Evolutionary conservation across 352 stramenopile species (phyloP).

Genomic region (Ophiocytium majus): DNA sequence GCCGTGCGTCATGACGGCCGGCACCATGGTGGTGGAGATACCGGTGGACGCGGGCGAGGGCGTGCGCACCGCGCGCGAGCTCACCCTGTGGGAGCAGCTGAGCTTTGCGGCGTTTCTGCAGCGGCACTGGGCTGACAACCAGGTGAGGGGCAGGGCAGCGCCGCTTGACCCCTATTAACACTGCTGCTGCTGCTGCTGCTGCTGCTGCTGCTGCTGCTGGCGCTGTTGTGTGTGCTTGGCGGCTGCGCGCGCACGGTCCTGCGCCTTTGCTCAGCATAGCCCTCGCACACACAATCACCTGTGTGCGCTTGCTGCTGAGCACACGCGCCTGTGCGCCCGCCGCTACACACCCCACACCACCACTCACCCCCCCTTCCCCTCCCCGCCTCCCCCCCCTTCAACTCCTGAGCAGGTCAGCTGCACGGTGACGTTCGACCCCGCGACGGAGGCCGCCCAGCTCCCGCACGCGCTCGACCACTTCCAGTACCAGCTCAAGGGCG

Average conservation of each 20-base stretch:
- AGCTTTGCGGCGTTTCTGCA: constrained; percentile 83
- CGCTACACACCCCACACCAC: too few relatives aligned
- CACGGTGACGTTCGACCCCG: constrained; percentile 85
- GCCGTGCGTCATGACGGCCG: neutral
- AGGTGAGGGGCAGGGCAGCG: too few relatives aligned
- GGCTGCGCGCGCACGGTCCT: too few relatives aligned
- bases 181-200: too few relatives aligned
- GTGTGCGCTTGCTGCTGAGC: too few relatives aligned
- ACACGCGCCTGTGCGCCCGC: too few relatives aligned
- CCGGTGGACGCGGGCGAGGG: constrained; percentile 78
- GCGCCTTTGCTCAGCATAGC: too few relatives aligned
- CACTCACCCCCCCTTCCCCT: neutral
- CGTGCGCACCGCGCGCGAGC: constrained; percentile 72
- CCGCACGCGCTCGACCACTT: constrained; percentile 79
- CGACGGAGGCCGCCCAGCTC: constrained; percentile 71
- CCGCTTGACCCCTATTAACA: too few relatives aligned
- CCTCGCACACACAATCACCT: too few relatives aligned
- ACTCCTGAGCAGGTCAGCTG: constrained; percentile 73
- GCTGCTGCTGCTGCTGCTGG: too few relatives aligned
- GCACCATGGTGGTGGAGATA: constrained; percentile 82
- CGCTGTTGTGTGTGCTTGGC: too few relatives aligned
- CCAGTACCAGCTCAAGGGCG: constrained; percentile 89
- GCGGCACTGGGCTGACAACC: constrained; percentile 87
- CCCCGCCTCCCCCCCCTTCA: too few relatives aligned
- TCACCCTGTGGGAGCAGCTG: constrained; percentile 88